Base-by-base conservation (phyloP, 495 filamentous ascomycete species). In the Penicillium coprophilum region DNA sequence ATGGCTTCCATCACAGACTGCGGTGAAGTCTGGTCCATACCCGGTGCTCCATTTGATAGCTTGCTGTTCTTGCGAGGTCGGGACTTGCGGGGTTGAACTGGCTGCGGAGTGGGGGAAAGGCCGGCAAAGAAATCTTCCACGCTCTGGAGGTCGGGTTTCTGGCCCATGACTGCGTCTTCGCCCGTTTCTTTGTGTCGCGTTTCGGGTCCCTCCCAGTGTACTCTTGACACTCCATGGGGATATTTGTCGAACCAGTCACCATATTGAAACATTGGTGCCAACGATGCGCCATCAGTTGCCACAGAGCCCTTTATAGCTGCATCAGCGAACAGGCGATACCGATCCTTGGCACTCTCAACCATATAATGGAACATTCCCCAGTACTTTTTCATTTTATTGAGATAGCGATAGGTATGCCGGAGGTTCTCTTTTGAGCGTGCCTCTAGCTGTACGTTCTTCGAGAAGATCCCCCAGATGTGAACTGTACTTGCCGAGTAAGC, bases 321-420 rank as follows among this genome's bases (percentile, higher is more conserved):
- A 71, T 96, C 92, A 28, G 90, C 87, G 65, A 90, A 92, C 30
- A 87, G 86, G 47, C 86, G 83, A 69, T 95, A 98, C 54, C 94
- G 85, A 55, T 94, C 90, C 56, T 93, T 92, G 27, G 96, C 80
- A 66, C 93, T 95, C 64, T 97, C 91, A 2, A 88, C 87, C 84
- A 97, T 93, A 71, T 89, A 96, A 66, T 95, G 90, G 68, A 97
- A 96, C 85, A 96, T 92, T 52, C 92, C 94, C 94, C 94, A 98
- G 66, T 94, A 91, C 57, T 87, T 89, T 75, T 95, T 96, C 88
- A 97, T 94, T 70, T 93, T 93, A 58, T 85, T 85, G 23, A 98
- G 76, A 58, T 95, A 98, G 61, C 88, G 87, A 58, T 97, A 87
- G 40, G 96, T 97, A 55, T 85, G 89, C 3, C 87, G 85, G n/a